Conservation (phyloP, 169 alveolate genomes). For the Hepatocystis sp. region DNA sequence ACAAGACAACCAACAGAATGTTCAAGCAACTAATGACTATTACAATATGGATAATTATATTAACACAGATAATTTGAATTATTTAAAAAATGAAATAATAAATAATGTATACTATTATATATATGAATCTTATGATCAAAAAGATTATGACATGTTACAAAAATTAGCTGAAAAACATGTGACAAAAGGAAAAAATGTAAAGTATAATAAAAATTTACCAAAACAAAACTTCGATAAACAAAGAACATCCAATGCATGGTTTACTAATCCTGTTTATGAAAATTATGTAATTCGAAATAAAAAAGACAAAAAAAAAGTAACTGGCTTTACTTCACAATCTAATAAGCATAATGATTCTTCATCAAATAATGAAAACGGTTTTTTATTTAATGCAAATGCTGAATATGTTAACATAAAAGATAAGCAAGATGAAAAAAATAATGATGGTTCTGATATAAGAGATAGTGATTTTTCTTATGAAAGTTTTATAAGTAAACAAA, state of each 20-base stretch:
- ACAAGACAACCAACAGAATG: not conserved
- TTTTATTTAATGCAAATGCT: conserved; percentile 34
- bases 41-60: conserved; percentile 17
- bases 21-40: too few species aligned
- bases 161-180: conserved; percentile 63
- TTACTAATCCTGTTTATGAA: conserved; percentile 64
- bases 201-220: conserved; percentile 48
- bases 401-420: not conserved
- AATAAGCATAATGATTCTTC: not conserved
- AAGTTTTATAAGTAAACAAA: conserved; percentile 61
- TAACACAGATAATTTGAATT: conserved; percentile 36
- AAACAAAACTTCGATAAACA: conserved; percentile 22
- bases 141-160: conserved; percentile 45
- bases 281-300: conserved; percentile 52
- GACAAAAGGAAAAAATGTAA: conserved; percentile 47
- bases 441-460: conserved; percentile 34
- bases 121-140: conserved; percentile 73
- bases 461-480: conserved; percentile 73
- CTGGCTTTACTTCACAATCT: too few species aligned
- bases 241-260: conserved; percentile 72
- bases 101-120: conserved; percentile 63
- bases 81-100: conserved; percentile 44
- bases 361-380: conserved; percentile 16
- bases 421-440: conserved; percentile 41
- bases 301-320: conserved; percentile 12